A percentile compares a stretch with the other conserved stretches of the same genome.
These are phyloP conservation scores for Xylaria sp. DNA, from an alignment of 2,329 filamentous ascomycete species.

Conservation along the genomic window DNA sequence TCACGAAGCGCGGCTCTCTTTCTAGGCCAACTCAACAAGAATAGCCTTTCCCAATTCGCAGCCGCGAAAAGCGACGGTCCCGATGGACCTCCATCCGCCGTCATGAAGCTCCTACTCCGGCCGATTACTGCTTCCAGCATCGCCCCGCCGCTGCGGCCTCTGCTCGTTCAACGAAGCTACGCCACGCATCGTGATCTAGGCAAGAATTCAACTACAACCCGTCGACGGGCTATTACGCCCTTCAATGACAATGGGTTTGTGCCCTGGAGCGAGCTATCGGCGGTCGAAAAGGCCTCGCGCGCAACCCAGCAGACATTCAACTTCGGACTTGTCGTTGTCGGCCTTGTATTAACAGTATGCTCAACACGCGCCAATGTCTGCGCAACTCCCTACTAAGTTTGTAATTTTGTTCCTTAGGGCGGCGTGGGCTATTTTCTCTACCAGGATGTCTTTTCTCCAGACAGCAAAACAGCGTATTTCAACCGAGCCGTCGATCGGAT, in stretches of 20 bases:
- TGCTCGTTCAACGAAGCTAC: constrained; percentile 62
- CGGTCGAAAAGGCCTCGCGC: constrained; percentile 80
- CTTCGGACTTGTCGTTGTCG: constrained; percentile 79
- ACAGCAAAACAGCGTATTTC: constrained; percentile 88
- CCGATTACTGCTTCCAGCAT: constrained; percentile 52
- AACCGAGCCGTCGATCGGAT: constrained; percentile 86
- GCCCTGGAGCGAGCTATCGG: constrained; percentile 81
- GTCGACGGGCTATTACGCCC: constrained; percentile 78
- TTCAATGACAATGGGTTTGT: constrained; percentile 88
- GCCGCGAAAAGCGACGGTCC: constrained; percentile 31
- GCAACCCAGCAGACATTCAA: constrained; percentile 94
- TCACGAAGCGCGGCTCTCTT: background rate
- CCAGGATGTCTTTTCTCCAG: constrained; percentile 83
- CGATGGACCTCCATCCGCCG: constrained; percentile 54
- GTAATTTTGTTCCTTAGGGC: constrained; percentile 59
- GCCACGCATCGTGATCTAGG: constrained; percentile 66
- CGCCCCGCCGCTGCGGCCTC: constrained; percentile 51
- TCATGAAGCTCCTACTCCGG: constrained; percentile 59
- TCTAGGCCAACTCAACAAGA: background rate
- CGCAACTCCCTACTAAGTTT: constrained; percentile 17
- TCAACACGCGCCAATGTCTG: constrained; percentile 3
- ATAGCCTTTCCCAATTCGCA: background rate
- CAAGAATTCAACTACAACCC: constrained; percentile 54
- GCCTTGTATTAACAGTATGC: constrained; percentile 78
- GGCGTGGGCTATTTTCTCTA: constrained; percentile 84